These are phyloP conservation scores for Smallanthus sonchifolius DNA, from an alignment of 129 eudicot genomes.

Conservation along the genomic window DNA sequence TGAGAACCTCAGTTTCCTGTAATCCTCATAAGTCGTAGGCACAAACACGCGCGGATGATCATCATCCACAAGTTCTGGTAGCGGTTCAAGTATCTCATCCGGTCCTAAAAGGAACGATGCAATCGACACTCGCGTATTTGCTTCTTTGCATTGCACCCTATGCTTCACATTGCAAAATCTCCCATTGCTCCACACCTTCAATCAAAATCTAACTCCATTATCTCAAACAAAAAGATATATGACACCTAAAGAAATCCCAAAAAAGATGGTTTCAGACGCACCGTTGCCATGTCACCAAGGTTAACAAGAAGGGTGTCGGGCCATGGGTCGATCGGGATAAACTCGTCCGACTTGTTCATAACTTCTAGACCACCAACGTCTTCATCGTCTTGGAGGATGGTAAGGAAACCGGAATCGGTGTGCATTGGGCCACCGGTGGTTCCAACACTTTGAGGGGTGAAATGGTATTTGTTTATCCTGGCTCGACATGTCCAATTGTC, in stretches of 20 bases:
- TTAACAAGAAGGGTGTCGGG: slow-evolving; percentile 66
- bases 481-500: slow-evolving; percentile 67
- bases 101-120: slow-evolving; percentile 80
- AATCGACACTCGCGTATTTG: slow-evolving; percentile 53
- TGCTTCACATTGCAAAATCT: slow-evolving; percentile 64
- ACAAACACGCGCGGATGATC: slow-evolving; percentile 52
- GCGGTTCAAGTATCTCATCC: slow-evolving; percentile 47
- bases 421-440: slow-evolving; percentile 62
- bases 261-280: slow-evolving; percentile 25
- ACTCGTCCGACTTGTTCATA: slow-evolving; percentile 47
- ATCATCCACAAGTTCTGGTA: slow-evolving; percentile 48
- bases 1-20: slow-evolving; percentile 44
- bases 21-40: slow-evolving; percentile 52
- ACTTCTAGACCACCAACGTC: slow-evolving; percentile 80
- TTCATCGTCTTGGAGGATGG: slow-evolving; percentile 86
- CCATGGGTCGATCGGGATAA: slow-evolving; percentile 59
- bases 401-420: slow-evolving; percentile 82
- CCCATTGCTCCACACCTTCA: slow-evolving; percentile 82
- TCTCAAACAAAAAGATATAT: not conserved
- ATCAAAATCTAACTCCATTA: not conserved
- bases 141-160: slow-evolving; percentile 59
- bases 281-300: slow-evolving; percentile 70
- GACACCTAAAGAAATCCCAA: not conserved
- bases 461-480: slow-evolving; percentile 75
- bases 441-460: slow-evolving; percentile 53